Evolutionary conservation across 306 rosid species (phyloP).

Genomic region (Casuarina glauca): DNA sequence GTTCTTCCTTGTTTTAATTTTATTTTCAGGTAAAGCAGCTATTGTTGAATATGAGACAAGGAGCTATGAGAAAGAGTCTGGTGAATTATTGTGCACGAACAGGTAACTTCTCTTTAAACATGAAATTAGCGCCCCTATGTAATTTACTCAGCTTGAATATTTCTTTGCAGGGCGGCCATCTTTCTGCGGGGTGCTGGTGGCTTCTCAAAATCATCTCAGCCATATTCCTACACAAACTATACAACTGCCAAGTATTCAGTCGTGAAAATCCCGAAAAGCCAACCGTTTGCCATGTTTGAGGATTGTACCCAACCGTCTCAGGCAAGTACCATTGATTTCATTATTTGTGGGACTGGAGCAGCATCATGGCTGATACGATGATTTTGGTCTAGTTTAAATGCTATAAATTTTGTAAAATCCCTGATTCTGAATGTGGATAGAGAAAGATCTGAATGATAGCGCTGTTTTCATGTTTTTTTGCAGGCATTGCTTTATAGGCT

Average conservation of each 20-base stretch:
- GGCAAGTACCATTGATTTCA: constrained; percentile 44
- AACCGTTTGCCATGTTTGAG: constrained; percentile 72
- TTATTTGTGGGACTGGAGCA: constrained; percentile 21
- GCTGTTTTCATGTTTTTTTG: constrained; percentile 26
- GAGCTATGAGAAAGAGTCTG: constrained; percentile 76
- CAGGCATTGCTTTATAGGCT: constrained; percentile 94
- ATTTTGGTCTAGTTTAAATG: background rate
- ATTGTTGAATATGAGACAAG: constrained; percentile 86
- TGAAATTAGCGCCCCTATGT: constrained; percentile 20
- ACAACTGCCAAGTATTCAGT: constrained; percentile 46
- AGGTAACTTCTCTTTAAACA: constrained; percentile 47
- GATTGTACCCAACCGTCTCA: constrained; percentile 80
- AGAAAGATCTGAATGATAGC: background rate
- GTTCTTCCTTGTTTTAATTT: background rate
- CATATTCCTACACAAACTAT: constrained; percentile 77
- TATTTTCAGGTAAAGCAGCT: constrained; percentile 84
- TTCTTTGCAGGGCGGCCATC: constrained; percentile 58
- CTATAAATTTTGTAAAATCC: background rate
- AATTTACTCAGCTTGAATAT: constrained; percentile 29
- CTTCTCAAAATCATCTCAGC: constrained; percentile 65
- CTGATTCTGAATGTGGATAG: background rate
- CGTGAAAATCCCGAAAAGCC: constrained; percentile 61
- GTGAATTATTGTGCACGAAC: constrained; percentile 85
- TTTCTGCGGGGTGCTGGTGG: constrained; percentile 46
- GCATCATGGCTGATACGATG: background rate